Evolutionary conservation across 805 yeast species (phyloP).

Genomic region (Grigorovia jiainica): DNA sequence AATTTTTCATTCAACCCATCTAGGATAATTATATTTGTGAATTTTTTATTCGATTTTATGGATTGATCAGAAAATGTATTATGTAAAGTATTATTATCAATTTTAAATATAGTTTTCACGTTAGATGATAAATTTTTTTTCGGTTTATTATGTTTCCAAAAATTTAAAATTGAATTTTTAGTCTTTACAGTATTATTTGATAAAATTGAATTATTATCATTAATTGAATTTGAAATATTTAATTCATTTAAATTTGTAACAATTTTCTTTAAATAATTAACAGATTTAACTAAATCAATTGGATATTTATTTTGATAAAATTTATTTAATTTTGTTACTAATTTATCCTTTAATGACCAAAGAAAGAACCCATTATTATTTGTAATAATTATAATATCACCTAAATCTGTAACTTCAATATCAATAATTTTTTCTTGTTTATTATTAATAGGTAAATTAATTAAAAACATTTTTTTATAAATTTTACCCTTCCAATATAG

Average conservation of each 20-base stretch:
- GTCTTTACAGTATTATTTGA: constrained; percentile 9
- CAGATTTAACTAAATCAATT: constrained; percentile 11
- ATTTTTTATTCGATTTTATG: neutral
- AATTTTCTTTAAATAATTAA: constrained; percentile 10
- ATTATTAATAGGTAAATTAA: constrained; percentile 4
- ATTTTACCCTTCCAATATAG: constrained; percentile 23
- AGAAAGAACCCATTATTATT: constrained; percentile 12
- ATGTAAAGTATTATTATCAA: neutral
- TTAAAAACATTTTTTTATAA: constrained; percentile 20
- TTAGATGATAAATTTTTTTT: neutral
- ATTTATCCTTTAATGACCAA: constrained; percentile 9
- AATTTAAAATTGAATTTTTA: constrained; percentile 13
- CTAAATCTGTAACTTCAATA: constrained; percentile 8
- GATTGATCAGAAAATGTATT: neutral
- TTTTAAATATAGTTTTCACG: neutral
- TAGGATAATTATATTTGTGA: constrained; percentile 9
- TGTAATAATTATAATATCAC: constrained; percentile 16
- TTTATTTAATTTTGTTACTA: constrained; percentile 12
- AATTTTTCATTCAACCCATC: constrained; percentile 15
- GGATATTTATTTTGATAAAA: constrained; percentile 16
- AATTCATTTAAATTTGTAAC: neutral
- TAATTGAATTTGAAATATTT: too few relatives aligned
- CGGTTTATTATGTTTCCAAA: constrained; percentile 11
- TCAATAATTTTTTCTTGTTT: constrained; percentile 13
- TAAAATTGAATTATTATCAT: constrained; percentile 7